Evolutionary conservation across 768 basidiomycete species (phyloP), one percentile per base, ranked within the genome.

Genomic region (Tricholoma flavovirens): DNA sequence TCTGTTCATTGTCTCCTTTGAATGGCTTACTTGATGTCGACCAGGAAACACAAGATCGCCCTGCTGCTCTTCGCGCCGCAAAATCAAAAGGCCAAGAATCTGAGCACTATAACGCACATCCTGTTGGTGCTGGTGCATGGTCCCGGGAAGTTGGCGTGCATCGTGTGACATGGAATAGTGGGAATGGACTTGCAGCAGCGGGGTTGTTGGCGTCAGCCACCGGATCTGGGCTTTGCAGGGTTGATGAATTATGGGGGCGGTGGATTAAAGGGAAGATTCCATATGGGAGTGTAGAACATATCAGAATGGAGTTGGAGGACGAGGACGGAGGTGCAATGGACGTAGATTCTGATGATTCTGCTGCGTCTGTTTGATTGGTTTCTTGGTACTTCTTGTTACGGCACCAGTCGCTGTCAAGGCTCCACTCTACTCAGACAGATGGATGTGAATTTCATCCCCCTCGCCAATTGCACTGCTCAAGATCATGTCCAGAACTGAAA

Each of bases 221-320:
- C 11, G 92, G 84, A 5, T 86, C 87, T 8, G 97, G 95, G 1
- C 71, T 98, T 17, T 93, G 89, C 62, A 75, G 96, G 49, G 78
- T 98, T 9, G 95, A 99, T 62, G 82, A 84, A 64, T 65, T 95
- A 14, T 71, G 78, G 62, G 93, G 93, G n/a, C 73, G 84, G 56
- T 95, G 86, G 84, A 72, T 82, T 40, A 81, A 76, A 50, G 83
- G 82, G 46, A 81, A 75, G 63, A 68, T 84, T 5, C 88, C 90
- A 2, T 92, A 90, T 71, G 76, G 75, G 24, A 76, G 81, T 46
- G 73, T 92, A 21, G 76, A 78, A 59, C 76, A 75, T 8, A 82
- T 90, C 60, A 74, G 90, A 57, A 74, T 75, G 63, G 89, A 89
- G 61, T 69, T 72, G 21, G 79, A 75, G 53, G 76, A 71, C 11